A percentile compares a stretch with the other conserved stretches of the same genome.
Evolutionary conservation across 306 rosid genomes (phyloP).

Genomic region (Rosa persica): DNA sequence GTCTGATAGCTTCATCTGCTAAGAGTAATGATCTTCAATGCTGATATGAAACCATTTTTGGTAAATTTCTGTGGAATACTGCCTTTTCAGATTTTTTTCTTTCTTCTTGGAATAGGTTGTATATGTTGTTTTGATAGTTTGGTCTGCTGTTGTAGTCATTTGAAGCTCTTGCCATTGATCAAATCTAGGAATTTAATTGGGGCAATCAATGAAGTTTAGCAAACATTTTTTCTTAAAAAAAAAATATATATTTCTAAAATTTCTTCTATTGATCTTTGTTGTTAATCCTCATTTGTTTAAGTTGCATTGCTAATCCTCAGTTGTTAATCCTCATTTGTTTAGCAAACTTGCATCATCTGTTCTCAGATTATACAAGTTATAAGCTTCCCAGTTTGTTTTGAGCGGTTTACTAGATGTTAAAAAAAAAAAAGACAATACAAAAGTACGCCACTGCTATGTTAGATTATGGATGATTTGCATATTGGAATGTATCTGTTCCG

Average conservation of each 20-base stretch:
- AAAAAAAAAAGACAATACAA: background rate
- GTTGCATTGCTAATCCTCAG: background rate
- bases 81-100: background rate
- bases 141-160: background rate
- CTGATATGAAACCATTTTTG: background rate
- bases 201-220: background rate
- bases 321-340: no score
- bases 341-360: no score
- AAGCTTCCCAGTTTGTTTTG: background rate
- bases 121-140: background rate
- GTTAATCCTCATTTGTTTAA: background rate
- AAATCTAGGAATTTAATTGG: background rate
- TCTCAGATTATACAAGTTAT: background rate
- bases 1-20: background rate
- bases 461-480: no score
- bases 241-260: background rate
- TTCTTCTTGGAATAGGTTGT: background rate
- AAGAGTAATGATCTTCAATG: background rate
- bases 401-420: background rate
- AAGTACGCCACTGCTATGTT: background rate
- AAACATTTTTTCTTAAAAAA: background rate
- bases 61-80: background rate
- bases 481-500: no score
- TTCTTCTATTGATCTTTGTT: background rate
- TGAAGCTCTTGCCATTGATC: background rate